Evolutionary conservation across 495 filamentous ascomycete genomes (phyloP), one percentile per base, ranked within the genome.

Genomic region (Mytilinidion resinicola): DNA sequence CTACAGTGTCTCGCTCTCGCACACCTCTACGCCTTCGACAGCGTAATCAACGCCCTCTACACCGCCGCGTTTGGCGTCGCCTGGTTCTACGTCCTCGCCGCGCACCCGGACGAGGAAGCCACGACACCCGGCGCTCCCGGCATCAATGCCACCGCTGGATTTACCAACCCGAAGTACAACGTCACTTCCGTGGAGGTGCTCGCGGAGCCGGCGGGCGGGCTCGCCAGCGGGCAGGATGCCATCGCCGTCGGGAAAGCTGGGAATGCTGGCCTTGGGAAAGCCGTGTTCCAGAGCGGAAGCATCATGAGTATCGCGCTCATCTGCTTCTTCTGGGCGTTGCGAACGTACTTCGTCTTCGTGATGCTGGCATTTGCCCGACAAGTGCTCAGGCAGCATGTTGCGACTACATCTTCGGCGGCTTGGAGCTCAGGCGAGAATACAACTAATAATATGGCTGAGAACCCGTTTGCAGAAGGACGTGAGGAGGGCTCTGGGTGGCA

Each of bases 311-410:
- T 96, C 63, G 70, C 84, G 2, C 79, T 92, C 49, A 86, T 95
- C 58, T 77, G 79, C 6, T 64, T 78, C 8, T 77, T 96, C 36
- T 93, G 87, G 81, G 70, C 80, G 1, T 67, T 95, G 11, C 77
- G 91, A 21, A 56, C 85, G 11, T 96, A 96, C 70, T 89, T 90
- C 62, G 78, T 85, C 46, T 75, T 95, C 21, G 79, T 96, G 42
- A 80, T 95, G 69, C 80, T 91, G 65, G 83, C 89, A 15, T 91
- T 85, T 68, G 89, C 91, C 11, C 80, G 90, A 50, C 76, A 82
- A 56, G 81, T 87, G 10, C 72, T 96, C 46, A 80, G 87, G 30
- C 75, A 78, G 42, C 78, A 82, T 57, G 66, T 74, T 53, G 59
- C 59, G 9, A 9, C 50, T 8, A 69, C 61, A 14, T 61, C 64